Percentiles rank a stretch among this genome's conserved stretches.
Conservation (phyloP, 1,284 basidiomycete genomes). For the Fomes fomentarius region DNA sequence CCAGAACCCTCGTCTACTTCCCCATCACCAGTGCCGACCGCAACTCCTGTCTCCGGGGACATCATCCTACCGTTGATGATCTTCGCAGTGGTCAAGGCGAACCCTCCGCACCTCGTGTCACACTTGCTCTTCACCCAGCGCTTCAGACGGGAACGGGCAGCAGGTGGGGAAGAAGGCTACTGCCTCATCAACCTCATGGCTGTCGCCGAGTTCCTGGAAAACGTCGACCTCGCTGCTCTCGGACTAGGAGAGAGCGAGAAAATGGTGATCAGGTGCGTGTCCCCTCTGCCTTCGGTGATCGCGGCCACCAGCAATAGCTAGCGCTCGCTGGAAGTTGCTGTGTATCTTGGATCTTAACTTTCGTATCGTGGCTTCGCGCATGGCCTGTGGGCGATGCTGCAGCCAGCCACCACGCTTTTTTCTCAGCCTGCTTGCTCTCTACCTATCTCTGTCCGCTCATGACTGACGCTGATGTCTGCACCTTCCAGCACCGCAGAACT, state of each 20-base stretch:
- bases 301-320: neutral
- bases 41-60: constrained; percentile 68
- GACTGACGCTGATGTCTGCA: constrained; percentile 3
- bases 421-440: neutral
- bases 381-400: neutral
- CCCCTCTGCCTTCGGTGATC: neutral
- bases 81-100: constrained; percentile 87
- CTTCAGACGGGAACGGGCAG: constrained; percentile 71
- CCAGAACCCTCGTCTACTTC: constrained; percentile 22
- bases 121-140: constrained; percentile 88
- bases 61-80: constrained; percentile 89
- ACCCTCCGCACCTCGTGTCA: constrained; percentile 84
- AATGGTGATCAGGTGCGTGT: constrained; percentile 57
- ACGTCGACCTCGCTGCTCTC: constrained; percentile 84
- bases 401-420: neutral
- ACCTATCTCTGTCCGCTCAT: neutral
- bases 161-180: constrained; percentile 86
- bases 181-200: constrained; percentile 94
- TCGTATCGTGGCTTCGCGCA: constrained; percentile 3
- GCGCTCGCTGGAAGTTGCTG: neutral
- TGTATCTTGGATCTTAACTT: neutral
- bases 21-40: constrained; percentile 26
- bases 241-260: constrained; percentile 73
- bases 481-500: constrained; percentile 68
- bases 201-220: constrained; percentile 91